Base-by-base conservation (phyloP, 768 basidiomycete genomes). In the Boletellus ananas region DNA sequence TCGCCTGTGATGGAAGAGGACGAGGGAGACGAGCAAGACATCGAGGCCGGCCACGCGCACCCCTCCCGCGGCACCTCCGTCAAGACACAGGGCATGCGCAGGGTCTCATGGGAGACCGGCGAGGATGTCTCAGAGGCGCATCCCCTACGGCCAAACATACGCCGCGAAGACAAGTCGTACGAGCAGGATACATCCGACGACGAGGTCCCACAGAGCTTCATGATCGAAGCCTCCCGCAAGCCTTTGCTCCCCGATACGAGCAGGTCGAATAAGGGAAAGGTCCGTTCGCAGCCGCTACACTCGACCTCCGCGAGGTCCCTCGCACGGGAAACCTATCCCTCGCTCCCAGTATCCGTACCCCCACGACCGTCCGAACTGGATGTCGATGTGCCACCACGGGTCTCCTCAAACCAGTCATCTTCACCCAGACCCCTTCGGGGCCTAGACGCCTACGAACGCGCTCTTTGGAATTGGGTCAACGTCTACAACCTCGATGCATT, bases 401-500 rank as follows among this genome's bases (percentile, higher is more conserved):
- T 56, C 8, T 55, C 56, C 18, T 59, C 62, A 37, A 59, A 59
- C 49, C 60, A 50, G 11, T 57, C 58, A 18, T 18, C 50, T 23
- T 58, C 58, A 37, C 60, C 70, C 17, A 81, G 73, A 52, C 75
- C 71, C 37, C 79, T 84, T 77, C 78, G 81, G 44, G 87, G 90
- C 9, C 66, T 93, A 39, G 87, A 93, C 61, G 82, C 83, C 12
- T 85, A 90, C 61, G 94, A 99, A 67, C 85, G 84, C 51, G 96
- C 96, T 1, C 69, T 98, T 42, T 99, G 96, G 96, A 88, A 90
- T 50, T 99, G 96, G 96, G 93, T 97, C 51, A 99, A 99, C 64
- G 93, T 98, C 12, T 92, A 93, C 65, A 97, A 99, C 64, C 78
- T 99, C 34, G 96, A 99, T 62, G 85, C 84, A 8, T 99, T 94